Evolutionary conservation across 2,329 filamentous ascomycete species (phyloP).

Genomic region (Seiridium cupressi): DNA sequence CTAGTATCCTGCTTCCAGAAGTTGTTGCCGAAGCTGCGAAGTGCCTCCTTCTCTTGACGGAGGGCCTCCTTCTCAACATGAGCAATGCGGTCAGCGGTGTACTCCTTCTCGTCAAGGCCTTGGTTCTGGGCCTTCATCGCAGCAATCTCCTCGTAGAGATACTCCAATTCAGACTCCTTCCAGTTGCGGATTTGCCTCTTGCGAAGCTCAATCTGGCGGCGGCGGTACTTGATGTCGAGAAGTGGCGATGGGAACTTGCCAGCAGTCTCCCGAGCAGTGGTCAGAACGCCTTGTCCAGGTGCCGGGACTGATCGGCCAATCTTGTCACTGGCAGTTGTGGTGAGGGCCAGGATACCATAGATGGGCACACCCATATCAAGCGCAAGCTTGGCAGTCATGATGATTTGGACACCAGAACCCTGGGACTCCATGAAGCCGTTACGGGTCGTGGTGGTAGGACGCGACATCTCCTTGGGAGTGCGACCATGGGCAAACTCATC

Average conservation of each 20-base stretch:
- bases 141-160: slow-evolving; percentile 85
- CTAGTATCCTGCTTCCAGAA: slow-evolving; percentile 97
- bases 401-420: slow-evolving; percentile 95
- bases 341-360: slow-evolving; percentile 89
- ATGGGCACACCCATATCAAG: slow-evolving; percentile 99
- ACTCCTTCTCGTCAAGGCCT: slow-evolving; percentile 80
- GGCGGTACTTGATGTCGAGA: slow-evolving; percentile 96
- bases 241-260: slow-evolving; percentile 94
- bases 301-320: slow-evolving; percentile 97
- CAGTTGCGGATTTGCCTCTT: slow-evolving; percentile 94
- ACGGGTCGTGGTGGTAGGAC: slow-evolving; percentile 92
- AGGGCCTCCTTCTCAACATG: slow-evolving; percentile 88
- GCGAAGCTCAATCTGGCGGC: slow-evolving; percentile 89
- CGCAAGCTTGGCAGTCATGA: slow-evolving; percentile 96
- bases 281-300: slow-evolving; percentile 94
- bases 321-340: slow-evolving; percentile 97
- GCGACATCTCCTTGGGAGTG: slow-evolving; percentile 96
- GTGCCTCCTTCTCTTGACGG: slow-evolving; percentile 89
- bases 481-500: slow-evolving; percentile 95
- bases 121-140: slow-evolving; percentile 81
- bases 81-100: slow-evolving; percentile 76
- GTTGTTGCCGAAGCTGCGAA: slow-evolving; percentile 91
- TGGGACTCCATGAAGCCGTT: slow-evolving; percentile 99
- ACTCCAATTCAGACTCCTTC: slow-evolving; percentile 93
- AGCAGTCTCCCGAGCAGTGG: slow-evolving; percentile 85